Percentiles rank a stretch among this genome's conserved stretches.
phyloP scores from a whole-genome alignment of 192 early-diverging fungal genomes.

The Bifiguratus adelaidae region DNA sequence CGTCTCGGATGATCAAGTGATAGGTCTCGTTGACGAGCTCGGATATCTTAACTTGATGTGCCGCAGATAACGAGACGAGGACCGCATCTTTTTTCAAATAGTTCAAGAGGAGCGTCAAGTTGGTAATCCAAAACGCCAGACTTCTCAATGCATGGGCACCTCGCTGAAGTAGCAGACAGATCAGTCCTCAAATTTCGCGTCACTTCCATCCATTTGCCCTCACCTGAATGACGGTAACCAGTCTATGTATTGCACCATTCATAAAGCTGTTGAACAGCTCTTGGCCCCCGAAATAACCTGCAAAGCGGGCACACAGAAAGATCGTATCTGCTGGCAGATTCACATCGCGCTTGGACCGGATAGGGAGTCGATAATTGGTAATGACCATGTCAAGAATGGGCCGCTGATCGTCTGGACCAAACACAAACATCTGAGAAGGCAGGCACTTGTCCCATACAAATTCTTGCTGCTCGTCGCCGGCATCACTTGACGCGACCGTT shows the following conservation, averaged over 20 bases:
- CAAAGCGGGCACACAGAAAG: constrained; percentile 82
- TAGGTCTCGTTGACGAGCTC: constrained; percentile 72
- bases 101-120: constrained; percentile 71
- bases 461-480: constrained; percentile 23
- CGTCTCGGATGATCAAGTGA: constrained; percentile 48
- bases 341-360: constrained; percentile 45
- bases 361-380: constrained; percentile 46
- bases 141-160: constrained; percentile 42
- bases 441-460: constrained; percentile 78
- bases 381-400: constrained; percentile 67
- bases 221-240: constrained; percentile 46
- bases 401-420: constrained; percentile 58
- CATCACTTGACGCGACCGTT: constrained; percentile 5
- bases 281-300: constrained; percentile 62
- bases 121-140: constrained; percentile 79
- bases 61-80: constrained; percentile 54
- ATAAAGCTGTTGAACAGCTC: constrained; percentile 69
- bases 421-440: constrained; percentile 96
- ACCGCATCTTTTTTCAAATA: constrained; percentile 81
- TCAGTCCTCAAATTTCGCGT: no score
- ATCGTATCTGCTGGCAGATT: constrained; percentile 77
- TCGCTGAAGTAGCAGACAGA: no score
- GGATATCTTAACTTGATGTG: constrained; percentile 68
- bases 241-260: constrained; percentile 37
- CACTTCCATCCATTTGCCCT: background rate